A percentile compares a stretch with the other conserved stretches of the same genome.
phyloP scores from a whole-genome alignment of 352 stramenopile genomes.

The Phytopythium sindhum region DNA sequence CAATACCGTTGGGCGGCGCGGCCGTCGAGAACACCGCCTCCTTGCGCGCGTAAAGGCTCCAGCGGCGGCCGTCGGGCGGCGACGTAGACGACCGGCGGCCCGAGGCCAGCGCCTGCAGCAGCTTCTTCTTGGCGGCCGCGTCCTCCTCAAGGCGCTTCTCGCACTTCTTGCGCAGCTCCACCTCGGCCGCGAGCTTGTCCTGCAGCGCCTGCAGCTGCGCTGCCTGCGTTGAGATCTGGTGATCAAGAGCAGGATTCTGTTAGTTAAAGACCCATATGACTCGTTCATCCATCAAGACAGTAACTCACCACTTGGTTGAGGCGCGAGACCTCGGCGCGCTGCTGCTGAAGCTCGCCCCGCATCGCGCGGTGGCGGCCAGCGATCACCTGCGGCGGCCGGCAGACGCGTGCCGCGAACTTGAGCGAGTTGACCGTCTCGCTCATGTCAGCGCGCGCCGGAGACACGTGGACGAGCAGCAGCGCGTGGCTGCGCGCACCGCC shows the following conservation, averaged over 20 bases:
- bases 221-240: slow-evolving; percentile 58
- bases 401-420: slow-evolving; percentile 71
- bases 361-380: slow-evolving; percentile 1
- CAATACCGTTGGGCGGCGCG: slow-evolving; percentile 48
- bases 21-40: slow-evolving; percentile 31
- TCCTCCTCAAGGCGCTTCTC: slow-evolving; percentile 77
- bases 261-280: not conserved
- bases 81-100: slow-evolving; percentile 3
- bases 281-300: not conserved
- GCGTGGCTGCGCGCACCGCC: slow-evolving; percentile 35
- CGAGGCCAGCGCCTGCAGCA: slow-evolving; percentile 1
- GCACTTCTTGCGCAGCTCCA: slow-evolving; percentile 71
- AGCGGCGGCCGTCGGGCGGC: slow-evolving; percentile 41
- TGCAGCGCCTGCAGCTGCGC: slow-evolving; percentile 61
- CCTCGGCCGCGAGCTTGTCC: slow-evolving; percentile 59
- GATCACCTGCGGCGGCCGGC: slow-evolving; percentile 23
- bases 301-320: slow-evolving; percentile 57
- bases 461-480: slow-evolving; percentile 69
- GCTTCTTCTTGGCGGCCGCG: slow-evolving; percentile 43
- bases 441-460: slow-evolving; percentile 38
- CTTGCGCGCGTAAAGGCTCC: slow-evolving; percentile 69
- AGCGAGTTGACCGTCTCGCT: slow-evolving; percentile 76
- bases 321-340: slow-evolving; percentile 58
- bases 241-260: not conserved
- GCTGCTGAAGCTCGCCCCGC: slow-evolving; percentile 8